Evolutionary conservation across 1,284 basidiomycete genomes (phyloP), one percentile per base, ranked within the genome.

Genomic region (Exsudoporus floridanus): DNA sequence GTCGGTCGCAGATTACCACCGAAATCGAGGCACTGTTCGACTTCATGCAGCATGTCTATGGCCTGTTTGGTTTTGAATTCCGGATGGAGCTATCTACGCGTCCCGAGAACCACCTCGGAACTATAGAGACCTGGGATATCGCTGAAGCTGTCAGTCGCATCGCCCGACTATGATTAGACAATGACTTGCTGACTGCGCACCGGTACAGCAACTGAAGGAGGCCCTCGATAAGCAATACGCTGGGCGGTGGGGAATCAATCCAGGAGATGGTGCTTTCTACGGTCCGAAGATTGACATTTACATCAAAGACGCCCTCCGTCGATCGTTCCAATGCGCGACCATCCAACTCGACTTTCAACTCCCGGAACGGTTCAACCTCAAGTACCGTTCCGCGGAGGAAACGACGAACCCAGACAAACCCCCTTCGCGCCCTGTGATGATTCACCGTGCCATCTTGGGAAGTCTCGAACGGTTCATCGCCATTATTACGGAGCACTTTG

Each of bases 301-400:
- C 56, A 92, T 99, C 70, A 85, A 86, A 33, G 97, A 99, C 68
- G 96, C 97, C 0, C 78, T 98, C 33, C 86, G 82, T 55, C 87
- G 95, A 45, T 92, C 94, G 33, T 95, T 94, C 85, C 97, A 99
- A 74, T 99, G 97, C 64, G 96, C 95, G 41, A 99, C 97, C 5
- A 98, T 99, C 71, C 92, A 99, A 74, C 90, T 99, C 60, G 97
- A 99, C 77, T 99, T 98, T 84, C 94, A 99, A 73, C 83, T 99
- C 9, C 97, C 97, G n/a, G 90, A 98, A 68, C 88, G 94, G 46
- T 99, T 99, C 80, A 90, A 97, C 73, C 81, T 99, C 58, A 90
- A 90, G 67, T 99, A 94, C 76, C 90, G 94, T 38, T 85, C 86
- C 5, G 81, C 84, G 16, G 87, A 88, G 53, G 75, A 77, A 18